These are phyloP conservation scores for Kalmanozyma brasiliensis DNA, from an alignment of 1,284 basidiomycete species.

Conservation along the genomic window DNA sequence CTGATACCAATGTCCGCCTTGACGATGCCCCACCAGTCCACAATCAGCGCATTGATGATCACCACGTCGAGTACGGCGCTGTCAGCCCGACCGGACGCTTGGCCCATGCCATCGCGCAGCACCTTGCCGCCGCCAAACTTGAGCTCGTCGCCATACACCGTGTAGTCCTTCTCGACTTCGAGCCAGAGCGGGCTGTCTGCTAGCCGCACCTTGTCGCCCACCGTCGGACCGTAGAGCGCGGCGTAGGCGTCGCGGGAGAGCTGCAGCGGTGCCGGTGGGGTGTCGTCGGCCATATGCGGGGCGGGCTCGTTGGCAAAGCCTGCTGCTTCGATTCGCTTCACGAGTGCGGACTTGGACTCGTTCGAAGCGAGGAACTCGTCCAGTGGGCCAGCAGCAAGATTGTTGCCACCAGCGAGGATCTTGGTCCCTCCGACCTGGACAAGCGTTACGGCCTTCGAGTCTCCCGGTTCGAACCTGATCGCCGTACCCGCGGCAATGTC, in stretches of 20 bases:
- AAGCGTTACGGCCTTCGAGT: conserved; percentile 83
- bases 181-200: conserved; percentile 93
- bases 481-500: conserved; percentile 95
- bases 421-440: conserved; percentile 81
- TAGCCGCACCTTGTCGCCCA: conserved; percentile 86
- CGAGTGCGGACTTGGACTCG: conserved; percentile 14
- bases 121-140: conserved; percentile 88
- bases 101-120: conserved; percentile 73
- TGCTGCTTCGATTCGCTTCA: conserved; percentile 38
- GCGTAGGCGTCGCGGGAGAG: conserved; percentile 60
- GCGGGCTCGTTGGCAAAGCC: conserved; percentile 52
- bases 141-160: conserved; percentile 85
- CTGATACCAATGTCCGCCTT: conserved; percentile 99
- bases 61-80: conserved; percentile 84
- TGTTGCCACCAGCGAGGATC: conserved; percentile 77
- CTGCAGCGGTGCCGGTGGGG: conserved; percentile 33
- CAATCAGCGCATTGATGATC: conserved; percentile 91
- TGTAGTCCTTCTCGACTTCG: conserved; percentile 87
- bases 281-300: conserved; percentile 20
- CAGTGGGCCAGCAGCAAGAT: conserved; percentile 69
- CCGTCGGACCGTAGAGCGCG: conserved; percentile 79
- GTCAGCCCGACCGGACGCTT: conserved; percentile 80
- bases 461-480: conserved; percentile 95
- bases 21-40: conserved; percentile 95
- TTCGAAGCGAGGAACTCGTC: conserved; percentile 29